Evolutionary conservation across 2,329 filamentous ascomycete genomes (phyloP).

Genomic region (Cryphonectria carpinicola): DNA sequence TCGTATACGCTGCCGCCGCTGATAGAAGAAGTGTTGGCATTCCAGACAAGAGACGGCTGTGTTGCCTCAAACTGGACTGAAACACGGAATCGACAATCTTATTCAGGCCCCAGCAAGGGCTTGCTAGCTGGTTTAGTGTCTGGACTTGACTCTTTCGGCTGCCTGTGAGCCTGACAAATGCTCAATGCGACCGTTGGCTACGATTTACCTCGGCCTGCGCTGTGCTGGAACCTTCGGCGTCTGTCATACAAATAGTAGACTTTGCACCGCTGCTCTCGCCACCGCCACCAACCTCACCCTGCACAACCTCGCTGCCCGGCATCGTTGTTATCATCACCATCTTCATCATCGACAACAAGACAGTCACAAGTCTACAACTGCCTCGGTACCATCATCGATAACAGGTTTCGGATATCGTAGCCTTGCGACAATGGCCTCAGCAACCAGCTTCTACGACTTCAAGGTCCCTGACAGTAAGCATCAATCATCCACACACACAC

Average conservation of each 20-base stretch:
- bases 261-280: constrained; percentile 16
- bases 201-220: constrained; percentile 15
- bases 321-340: background rate
- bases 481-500: background rate
- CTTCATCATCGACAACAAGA: constrained; percentile 9
- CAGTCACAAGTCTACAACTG: constrained; percentile 18
- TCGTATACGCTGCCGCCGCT: background rate
- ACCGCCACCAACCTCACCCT: background rate
- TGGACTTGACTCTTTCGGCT: background rate
- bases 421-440: constrained; percentile 62
- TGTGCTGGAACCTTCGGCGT: background rate
- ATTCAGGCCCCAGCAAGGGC: no score
- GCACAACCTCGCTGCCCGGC: background rate
- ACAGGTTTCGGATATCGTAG: constrained; percentile 21
- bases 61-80: constrained; percentile 1
- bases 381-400: constrained; percentile 12
- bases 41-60: background rate
- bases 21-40: background rate
- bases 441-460: constrained; percentile 80
- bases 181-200: background rate
- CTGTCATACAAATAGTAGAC: constrained; percentile 11
- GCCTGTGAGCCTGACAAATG: background rate
- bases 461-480: constrained; percentile 78
- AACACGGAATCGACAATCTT: background rate
- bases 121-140: background rate